These are phyloP conservation scores for Epichloe sp. DNA, from an alignment of 2,329 filamentous ascomycete genomes.

Conservation along the genomic window DNA sequence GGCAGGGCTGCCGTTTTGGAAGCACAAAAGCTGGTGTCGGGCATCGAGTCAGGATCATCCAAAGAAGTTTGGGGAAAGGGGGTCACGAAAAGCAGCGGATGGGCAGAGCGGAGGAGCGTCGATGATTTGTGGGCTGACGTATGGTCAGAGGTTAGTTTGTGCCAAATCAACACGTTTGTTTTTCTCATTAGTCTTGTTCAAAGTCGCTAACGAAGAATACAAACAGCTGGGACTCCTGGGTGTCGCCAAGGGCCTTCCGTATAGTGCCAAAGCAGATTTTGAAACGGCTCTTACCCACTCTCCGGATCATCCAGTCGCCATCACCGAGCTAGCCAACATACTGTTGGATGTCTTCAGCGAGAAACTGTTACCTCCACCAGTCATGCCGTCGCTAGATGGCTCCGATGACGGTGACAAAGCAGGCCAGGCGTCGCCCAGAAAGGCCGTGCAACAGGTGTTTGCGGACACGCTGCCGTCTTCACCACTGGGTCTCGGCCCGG, in stretches of 20 bases:
- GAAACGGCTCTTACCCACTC: constrained; percentile 71
- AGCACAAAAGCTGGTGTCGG: constrained; percentile 61
- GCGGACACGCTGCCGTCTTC: constrained; percentile 23
- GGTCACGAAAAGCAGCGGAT: constrained; percentile 51
- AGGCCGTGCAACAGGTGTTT: constrained; percentile 1
- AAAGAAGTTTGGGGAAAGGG: constrained; percentile 49
- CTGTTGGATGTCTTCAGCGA: constrained; percentile 75
- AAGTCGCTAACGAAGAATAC: neutral
- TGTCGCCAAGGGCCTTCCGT: constrained; percentile 45
- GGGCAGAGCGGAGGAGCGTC: constrained; percentile 69
- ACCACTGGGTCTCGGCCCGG: constrained; percentile 33
- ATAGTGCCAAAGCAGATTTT: constrained; percentile 62
- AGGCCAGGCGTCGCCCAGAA: neutral
- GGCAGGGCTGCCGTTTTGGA: constrained; percentile 68
- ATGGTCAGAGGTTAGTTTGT: constrained; percentile 56
- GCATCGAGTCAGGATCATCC: constrained; percentile 53
- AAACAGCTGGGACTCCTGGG: constrained; percentile 53
- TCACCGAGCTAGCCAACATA: constrained; percentile 70
- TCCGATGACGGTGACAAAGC: neutral
- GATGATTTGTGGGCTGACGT: constrained; percentile 80
- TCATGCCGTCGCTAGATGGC: constrained; percentile 31
- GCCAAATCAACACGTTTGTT: neutral
- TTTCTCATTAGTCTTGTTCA: neutral
- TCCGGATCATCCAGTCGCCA: constrained; percentile 67
- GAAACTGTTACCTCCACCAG: constrained; percentile 45